A percentile compares a stretch with the other conserved stretches of the same genome.
These are phyloP conservation scores for Lentinula raphanica DNA, from an alignment of 768 basidiomycete genomes.

Conservation along the genomic window DNA sequence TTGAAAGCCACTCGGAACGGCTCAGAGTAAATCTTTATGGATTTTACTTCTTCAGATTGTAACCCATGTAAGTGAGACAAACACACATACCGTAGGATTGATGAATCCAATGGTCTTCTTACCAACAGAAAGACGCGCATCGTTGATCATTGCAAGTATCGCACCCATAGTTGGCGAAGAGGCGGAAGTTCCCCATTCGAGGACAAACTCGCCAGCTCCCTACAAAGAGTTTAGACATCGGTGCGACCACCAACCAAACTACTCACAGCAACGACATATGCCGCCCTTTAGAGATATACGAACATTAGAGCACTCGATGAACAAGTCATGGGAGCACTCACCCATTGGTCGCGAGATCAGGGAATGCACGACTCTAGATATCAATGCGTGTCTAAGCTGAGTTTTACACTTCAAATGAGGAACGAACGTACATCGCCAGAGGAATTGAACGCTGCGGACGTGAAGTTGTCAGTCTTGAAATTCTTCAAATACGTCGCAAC, in stretches of 20 bases:
- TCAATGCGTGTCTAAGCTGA: background rate
- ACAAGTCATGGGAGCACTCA: slow-evolving; percentile 12
- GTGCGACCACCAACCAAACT: background rate
- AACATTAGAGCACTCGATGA: slow-evolving; percentile 13
- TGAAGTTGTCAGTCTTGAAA: slow-evolving; percentile 34
- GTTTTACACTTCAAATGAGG: slow-evolving; percentile 11
- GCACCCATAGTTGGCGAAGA: slow-evolving; percentile 38
- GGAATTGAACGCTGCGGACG: slow-evolving; percentile 38
- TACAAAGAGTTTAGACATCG: background rate
- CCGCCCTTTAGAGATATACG: background rate
- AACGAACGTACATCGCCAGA: slow-evolving; percentile 26
- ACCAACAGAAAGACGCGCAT: slow-evolving; percentile 28
- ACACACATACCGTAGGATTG: slow-evolving; percentile 30
- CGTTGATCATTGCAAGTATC: slow-evolving; percentile 41
- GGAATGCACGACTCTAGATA: slow-evolving; percentile 47
- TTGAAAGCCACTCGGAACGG: slow-evolving; percentile 15
- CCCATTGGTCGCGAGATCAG: slow-evolving; percentile 48
- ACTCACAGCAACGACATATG: slow-evolving; percentile 31
- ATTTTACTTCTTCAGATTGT: background rate
- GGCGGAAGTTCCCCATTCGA: slow-evolving; percentile 44
- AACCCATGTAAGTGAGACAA: slow-evolving; percentile 8
- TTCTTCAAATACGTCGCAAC: slow-evolving; percentile 34
- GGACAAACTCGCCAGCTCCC: slow-evolving; percentile 26
- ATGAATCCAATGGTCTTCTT: slow-evolving; percentile 35
- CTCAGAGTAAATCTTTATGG: slow-evolving; percentile 15